Evolutionary conservation across 768 basidiomycete genomes (phyloP).

Genomic region (Xerocomellus amylosporus): DNA sequence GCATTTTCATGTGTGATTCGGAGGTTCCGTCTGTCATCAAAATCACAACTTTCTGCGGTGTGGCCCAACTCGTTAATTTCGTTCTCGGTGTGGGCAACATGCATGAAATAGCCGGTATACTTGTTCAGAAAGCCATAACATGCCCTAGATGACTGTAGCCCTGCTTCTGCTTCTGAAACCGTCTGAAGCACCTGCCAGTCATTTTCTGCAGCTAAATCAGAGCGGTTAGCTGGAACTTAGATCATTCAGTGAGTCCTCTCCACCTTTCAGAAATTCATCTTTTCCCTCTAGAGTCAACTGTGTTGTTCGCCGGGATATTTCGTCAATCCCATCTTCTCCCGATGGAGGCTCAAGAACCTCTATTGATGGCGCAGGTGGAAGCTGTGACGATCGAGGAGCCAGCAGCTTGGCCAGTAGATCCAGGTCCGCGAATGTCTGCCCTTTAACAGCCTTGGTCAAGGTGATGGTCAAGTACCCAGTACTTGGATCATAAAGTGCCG

Average conservation of each 20-base stretch:
- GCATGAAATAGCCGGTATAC: slow-evolving; percentile 71
- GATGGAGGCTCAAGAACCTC: slow-evolving; percentile 50
- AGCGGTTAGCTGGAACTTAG: slow-evolving; percentile 4
- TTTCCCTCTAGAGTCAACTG: slow-evolving; percentile 48
- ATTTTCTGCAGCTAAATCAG: slow-evolving; percentile 61
- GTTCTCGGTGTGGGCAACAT: slow-evolving; percentile 72
- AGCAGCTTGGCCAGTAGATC: slow-evolving; percentile 77
- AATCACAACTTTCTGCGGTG: slow-evolving; percentile 56
- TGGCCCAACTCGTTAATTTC: slow-evolving; percentile 78
- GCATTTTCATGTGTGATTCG: slow-evolving; percentile 63
- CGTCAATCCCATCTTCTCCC: slow-evolving; percentile 32
- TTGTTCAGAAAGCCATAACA: slow-evolving; percentile 77
- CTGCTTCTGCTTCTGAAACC: slow-evolving; percentile 41
- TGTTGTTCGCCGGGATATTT: slow-evolving; percentile 44
- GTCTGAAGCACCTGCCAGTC: slow-evolving; percentile 78
- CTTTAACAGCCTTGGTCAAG: slow-evolving; percentile 63
- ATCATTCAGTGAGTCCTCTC: background rate
- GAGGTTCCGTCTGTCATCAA: slow-evolving; percentile 48
- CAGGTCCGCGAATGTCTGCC: slow-evolving; percentile 71
- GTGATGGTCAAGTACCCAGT: slow-evolving; percentile 77
- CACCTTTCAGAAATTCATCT: slow-evolving; percentile 60
- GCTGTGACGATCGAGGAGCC: slow-evolving; percentile 54
- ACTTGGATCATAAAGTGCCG: slow-evolving; percentile 71
- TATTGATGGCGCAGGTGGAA: slow-evolving; percentile 41
- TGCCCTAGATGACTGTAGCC: slow-evolving; percentile 40